Conservation (phyloP, 805 yeast species). For the Lipomyces mesembrius region DNA sequence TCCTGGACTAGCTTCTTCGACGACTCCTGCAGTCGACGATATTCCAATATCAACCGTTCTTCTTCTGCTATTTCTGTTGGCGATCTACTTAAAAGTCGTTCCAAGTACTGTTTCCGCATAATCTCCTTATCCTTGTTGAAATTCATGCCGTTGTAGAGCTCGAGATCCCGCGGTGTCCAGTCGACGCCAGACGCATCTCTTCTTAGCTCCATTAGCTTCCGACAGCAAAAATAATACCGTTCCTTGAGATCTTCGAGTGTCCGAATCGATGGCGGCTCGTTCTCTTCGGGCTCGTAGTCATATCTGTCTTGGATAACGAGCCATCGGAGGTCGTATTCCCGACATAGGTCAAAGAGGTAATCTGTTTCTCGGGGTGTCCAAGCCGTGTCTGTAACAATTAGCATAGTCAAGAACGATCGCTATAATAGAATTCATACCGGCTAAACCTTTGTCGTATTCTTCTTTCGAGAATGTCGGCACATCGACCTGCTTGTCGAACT, state of each 20-base stretch:
- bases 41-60: conserved; percentile 90
- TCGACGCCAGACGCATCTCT: conserved; percentile 50
- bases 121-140: conserved; percentile 73
- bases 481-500: conserved; percentile 68
- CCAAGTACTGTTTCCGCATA: conserved; percentile 79
- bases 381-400: conserved; percentile 51
- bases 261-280: conserved; percentile 45
- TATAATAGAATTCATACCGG: conserved; percentile 17
- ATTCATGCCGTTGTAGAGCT: conserved; percentile 65
- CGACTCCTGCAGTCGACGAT: conserved; percentile 86
- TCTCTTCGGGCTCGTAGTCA: conserved; percentile 43
- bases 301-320: conserved; percentile 67
- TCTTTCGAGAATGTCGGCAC: conserved; percentile 70
- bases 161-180: conserved; percentile 52
- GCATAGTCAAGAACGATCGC: not conserved
- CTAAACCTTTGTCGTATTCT: conserved; percentile 54
- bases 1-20: conserved; percentile 87
- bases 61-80: conserved; percentile 99
- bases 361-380: conserved; percentile 83
- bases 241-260: conserved; percentile 80
- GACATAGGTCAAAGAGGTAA: conserved; percentile 69
- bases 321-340: conserved; percentile 68
- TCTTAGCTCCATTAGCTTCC: conserved; percentile 56
- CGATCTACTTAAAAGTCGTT: conserved; percentile 74
- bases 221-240: conserved; percentile 73